Conservation (phyloP, 495 filamentous ascomycete genomes). For the Lichina pygmaea region DNA sequence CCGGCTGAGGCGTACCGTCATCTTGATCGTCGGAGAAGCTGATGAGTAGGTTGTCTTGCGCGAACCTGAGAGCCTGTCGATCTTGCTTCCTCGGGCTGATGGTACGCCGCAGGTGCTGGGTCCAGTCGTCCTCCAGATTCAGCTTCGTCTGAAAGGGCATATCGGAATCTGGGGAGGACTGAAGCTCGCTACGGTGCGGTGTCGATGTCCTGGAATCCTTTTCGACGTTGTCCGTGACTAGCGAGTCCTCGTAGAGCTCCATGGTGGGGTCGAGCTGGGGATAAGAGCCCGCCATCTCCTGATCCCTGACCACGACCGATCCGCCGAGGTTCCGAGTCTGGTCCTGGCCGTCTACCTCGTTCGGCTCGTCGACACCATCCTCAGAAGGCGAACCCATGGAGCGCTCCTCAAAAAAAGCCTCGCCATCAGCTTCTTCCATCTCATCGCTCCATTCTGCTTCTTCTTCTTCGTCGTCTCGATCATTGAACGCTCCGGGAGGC, state of each 20-base stretch:
- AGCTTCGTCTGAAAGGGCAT: constrained; percentile 14
- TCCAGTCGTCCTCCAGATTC: constrained; percentile 45
- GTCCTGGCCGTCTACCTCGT: constrained; percentile 27
- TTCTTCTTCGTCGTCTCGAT: constrained; percentile 24
- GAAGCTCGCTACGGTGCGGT: too few relatives aligned
- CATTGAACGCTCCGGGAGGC: constrained; percentile 57
- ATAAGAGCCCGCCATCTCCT: constrained; percentile 55
- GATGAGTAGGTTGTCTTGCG: constrained; percentile 21
- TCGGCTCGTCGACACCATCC: constrained; percentile 33
- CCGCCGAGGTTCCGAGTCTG: constrained; percentile 32
- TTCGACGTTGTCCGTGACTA: background rate
- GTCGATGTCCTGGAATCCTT: background rate
- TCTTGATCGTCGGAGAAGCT: background rate
- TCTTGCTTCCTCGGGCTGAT: constrained; percentile 76
- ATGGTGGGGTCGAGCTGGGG: constrained; percentile 34
- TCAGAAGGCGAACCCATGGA: constrained; percentile 58
- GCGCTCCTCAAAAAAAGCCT: constrained; percentile 81
- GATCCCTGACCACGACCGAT: constrained; percentile 35
- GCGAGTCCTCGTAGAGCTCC: constrained; percentile 15
- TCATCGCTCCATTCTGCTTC: constrained; percentile 14
- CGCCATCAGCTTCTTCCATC: constrained; percentile 18
- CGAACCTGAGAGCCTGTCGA: constrained; percentile 34
- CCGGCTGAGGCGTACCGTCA: constrained; percentile 6
- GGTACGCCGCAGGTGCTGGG: constrained; percentile 70
- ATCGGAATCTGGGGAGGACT: background rate